phyloP scores from a whole-genome alignment of 495 filamentous ascomycete genomes.

The Pyronema domesticum region DNA sequence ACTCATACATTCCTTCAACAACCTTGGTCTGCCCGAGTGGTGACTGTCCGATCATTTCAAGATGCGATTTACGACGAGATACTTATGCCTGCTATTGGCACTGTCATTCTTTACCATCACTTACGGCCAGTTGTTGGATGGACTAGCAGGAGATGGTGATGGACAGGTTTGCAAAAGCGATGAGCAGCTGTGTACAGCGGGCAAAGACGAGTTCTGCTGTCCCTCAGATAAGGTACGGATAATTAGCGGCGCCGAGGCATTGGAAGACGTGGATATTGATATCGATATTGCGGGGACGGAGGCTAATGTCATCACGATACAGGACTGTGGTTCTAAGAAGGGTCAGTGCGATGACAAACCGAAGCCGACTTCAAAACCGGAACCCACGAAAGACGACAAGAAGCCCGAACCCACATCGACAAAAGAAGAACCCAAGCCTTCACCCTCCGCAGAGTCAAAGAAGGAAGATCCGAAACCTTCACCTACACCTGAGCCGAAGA shows the following conservation, averaged over 20 bases:
- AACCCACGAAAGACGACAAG: too few relatives aligned
- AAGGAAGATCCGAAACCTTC: not conserved
- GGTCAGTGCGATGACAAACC: not conserved
- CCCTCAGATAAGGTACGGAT: not conserved
- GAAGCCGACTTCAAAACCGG: too few relatives aligned
- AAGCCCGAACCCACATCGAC: not conserved
- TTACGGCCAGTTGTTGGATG: not conserved
- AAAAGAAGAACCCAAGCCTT: not conserved
- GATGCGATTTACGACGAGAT: not conserved
- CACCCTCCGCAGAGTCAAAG: not conserved
- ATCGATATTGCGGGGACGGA: not conserved
- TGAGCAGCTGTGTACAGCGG: not conserved
- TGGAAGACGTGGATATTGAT: not conserved
- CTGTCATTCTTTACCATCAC: not conserved
- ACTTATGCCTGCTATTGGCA: not conserved
- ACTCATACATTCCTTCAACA: conserved; percentile 1
- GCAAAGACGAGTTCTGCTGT: not conserved
- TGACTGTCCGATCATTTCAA: not conserved
- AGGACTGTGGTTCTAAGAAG: not conserved
- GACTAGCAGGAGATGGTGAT: not conserved
- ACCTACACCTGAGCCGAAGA: not conserved
- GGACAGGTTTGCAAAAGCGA: not conserved
- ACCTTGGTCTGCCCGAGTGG: not conserved
- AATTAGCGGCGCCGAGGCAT: not conserved
- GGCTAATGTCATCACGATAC: not conserved